phyloP scores from a whole-genome alignment of 331 rosid species.

The Erythrophleum ivorense region DNA sequence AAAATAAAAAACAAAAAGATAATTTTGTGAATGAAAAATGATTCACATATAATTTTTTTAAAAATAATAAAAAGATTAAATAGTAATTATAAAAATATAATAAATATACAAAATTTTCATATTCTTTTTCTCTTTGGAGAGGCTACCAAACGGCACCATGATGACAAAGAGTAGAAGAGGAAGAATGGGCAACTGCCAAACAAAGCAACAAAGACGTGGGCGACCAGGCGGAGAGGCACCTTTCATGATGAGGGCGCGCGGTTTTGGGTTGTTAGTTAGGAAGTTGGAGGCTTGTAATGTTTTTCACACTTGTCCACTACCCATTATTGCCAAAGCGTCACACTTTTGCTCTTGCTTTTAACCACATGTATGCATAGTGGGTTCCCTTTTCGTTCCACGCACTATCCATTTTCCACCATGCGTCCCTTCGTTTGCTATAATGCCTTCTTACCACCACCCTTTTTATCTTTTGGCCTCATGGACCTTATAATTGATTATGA shows the following conservation, averaged over 20 bases:
- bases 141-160: no score
- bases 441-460: background rate
- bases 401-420: background rate
- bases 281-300: background rate
- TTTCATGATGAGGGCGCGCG: conserved; percentile 16
- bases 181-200: conserved; percentile 42
- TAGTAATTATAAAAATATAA: no score
- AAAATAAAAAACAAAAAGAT: no score
- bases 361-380: conserved; percentile 13
- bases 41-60: no score
- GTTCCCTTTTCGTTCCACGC: conserved; percentile 12
- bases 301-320: conserved; percentile 44
- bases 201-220: conserved; percentile 9
- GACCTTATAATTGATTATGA: no score
- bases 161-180: no score
- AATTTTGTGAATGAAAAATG: no score
- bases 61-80: no score
- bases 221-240: background rate
- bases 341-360: conserved; percentile 38
- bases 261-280: conserved; percentile 43
- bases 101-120: no score
- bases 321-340: conserved; percentile 46
- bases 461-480: no score
- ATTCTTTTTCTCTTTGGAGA: no score
- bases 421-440: background rate